Base-by-base conservation (phyloP, 306 rosid genomes). In the Crotalaria pallida region DNA sequence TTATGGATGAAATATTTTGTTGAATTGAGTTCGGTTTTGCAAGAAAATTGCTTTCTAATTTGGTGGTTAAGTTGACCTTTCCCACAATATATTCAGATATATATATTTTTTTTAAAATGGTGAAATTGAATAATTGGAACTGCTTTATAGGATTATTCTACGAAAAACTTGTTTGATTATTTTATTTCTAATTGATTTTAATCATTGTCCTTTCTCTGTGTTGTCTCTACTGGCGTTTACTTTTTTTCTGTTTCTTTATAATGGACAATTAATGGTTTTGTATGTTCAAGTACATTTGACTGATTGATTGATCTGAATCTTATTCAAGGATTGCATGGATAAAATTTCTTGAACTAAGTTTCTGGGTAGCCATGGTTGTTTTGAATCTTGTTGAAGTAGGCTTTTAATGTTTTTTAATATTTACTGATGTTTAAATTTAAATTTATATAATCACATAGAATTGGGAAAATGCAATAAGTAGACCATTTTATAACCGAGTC, bases 141-240 rank as follows among this genome's bases (percentile, higher is more conserved):
- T 43, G 61, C 27, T 49, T 56, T 64, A 3, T 21, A 2, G 6
- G 19, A 73, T 72, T 36, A 18, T 17, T 38, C n/a, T 56, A 17
- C 56, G 18, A 57, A 38, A 18, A 38, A 18, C 27, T 38, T 22
- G 2, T 61, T 6, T 34, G 2, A 34, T 34, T 34, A 34, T 8
- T 43, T 70, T 47, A n/a, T 56, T 38, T 72, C 47, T 6, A 11
- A n/a, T 51, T 48, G 3, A n/a, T 64, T 43, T 58, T n/a, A 53
- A 26, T 36, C 36, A 22, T 45, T 17, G 27, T 51, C 1, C 26
- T 51, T 44, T 43, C n/a, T 78, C 26, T 34, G 34, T 6, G 58
- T 26, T 19, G 38, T 40, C 72, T 71, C 56, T 9, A 7, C 6
- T 71, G 40, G 75, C 75, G 43, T 67, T 64, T 62, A 27, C 71